Conservation (phyloP, 2,329 filamentous ascomycete genomes). For the Helotiales sp. region DNA sequence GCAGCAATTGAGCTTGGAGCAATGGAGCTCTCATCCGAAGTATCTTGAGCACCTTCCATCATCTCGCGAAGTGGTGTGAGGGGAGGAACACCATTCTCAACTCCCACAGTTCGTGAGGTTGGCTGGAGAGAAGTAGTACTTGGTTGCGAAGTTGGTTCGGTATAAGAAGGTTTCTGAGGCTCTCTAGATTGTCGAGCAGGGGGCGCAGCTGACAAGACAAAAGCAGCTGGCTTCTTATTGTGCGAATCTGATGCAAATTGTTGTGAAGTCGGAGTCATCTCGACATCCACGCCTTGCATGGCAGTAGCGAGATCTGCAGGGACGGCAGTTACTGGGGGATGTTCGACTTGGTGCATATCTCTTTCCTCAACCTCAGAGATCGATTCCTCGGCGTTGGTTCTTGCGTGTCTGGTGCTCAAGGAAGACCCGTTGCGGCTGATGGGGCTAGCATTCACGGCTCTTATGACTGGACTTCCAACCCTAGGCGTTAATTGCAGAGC, state of each 20-base stretch:
- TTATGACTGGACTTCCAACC: conserved; percentile 26
- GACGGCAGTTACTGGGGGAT: conserved; percentile 19
- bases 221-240: not conserved
- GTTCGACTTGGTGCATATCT: conserved; percentile 14
- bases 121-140: not conserved
- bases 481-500: conserved; percentile 19
- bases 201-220: conserved; percentile 3
- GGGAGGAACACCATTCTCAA: conserved; percentile 28
- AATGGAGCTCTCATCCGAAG: conserved; percentile 33
- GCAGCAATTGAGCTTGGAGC: too few species aligned
- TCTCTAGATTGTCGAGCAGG: not conserved
- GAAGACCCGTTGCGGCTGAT: conserved; percentile 26
- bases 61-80: conserved; percentile 37
- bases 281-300: conserved; percentile 30
- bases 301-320: conserved; percentile 28
- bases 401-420: conserved; percentile 22
- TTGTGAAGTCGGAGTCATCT: conserved; percentile 14
- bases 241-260: not conserved
- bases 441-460: conserved; percentile 27
- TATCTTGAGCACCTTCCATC: conserved; percentile 33
- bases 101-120: conserved; percentile 6
- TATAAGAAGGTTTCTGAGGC: not conserved
- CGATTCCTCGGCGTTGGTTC: conserved; percentile 26
- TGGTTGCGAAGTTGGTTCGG: not conserved
- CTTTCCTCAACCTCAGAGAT: conserved; percentile 35